Evolutionary conservation across 805 yeast species (phyloP), one percentile per base, ranked within the genome.

Genomic region (Spencermartinsiella europaea): DNA sequence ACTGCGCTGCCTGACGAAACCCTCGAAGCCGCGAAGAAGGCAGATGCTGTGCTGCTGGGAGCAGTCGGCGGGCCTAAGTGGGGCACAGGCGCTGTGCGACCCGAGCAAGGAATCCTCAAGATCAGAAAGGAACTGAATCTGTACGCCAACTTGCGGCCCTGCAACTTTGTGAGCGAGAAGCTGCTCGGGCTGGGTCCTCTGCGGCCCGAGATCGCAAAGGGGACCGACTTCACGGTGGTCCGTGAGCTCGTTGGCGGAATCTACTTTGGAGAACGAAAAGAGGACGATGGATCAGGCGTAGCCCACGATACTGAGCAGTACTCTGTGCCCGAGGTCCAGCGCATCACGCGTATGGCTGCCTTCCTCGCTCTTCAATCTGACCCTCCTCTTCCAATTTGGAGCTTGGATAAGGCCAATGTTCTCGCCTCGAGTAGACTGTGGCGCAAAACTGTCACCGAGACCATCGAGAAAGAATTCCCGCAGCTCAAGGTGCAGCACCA

Each of bases 21-120:
- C 2, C 74, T 93, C 40, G 85, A 71, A 39, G 89, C 95, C 7
- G 77, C 97, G 33, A 89, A 87, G 68, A 70, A 71, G 38, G 83
- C 98, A 1, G 95, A 91, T 64, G 99, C 98, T 21, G 95, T 93
- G n/a, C 72, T 93, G 55, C 75, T 93, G 47, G 99, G 99, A 56
- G 96, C 99, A 5, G 99, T 93, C 28, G 99, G 99, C 53, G 99
- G 99, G 28, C 99, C 99, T 51, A 93, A 93, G 71, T 93, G 99
- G 99, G 98, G 98, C 33, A 86, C 97, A 21, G 97, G 97, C 42
- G 63, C 76, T 10, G 98, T 91, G 40, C 82, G 99, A 72, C 99
- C 99, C 44, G 99, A 93, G 68, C 98, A 88, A 70, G 99, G 99
- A 50, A 76, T 93, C 56, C 76, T 93, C 55, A 79, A 90, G 72